phyloP scores from a whole-genome alignment of 441 rosid species.

The Pelargonium citronellum region DNA sequence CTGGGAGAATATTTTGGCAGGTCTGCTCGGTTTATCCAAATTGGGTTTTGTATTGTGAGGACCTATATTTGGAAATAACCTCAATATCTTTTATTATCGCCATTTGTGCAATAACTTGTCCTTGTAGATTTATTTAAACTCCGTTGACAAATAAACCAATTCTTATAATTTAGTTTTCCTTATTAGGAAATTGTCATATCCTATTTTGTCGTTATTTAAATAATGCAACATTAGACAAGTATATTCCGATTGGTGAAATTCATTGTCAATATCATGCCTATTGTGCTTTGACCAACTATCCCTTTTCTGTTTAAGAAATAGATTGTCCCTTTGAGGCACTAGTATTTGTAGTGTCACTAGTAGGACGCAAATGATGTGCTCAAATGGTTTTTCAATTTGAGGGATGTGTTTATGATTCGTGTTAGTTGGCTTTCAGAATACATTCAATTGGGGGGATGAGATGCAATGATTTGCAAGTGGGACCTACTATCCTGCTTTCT shows the following conservation, averaged over 20 bases:
- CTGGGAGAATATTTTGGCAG: too few relatives aligned
- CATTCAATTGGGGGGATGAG: not conserved
- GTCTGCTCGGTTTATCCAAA: too few relatives aligned
- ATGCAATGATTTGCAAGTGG: not conserved
- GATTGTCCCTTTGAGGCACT: not conserved
- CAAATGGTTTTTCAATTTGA: not conserved
- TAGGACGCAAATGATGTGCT: not conserved
- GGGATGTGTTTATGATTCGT: not conserved
- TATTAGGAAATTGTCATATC: not conserved
- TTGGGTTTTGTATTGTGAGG: not conserved
- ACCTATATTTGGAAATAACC: not conserved
- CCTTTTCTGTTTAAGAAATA: conserved; percentile 1
- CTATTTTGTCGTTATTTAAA: not conserved
- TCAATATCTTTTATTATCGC: not conserved
- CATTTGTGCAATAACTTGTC: not conserved
- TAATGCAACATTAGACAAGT: not conserved
- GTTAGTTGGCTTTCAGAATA: not conserved
- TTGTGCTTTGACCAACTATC: not conserved
- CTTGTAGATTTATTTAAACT: not conserved
- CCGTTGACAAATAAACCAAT: not conserved
- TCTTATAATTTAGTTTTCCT: not conserved
- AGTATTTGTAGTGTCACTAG: not conserved
- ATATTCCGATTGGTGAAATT: not conserved
- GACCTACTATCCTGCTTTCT: not conserved
- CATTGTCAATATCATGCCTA: not conserved